phyloP scores from a whole-genome alignment of 495 filamentous ascomycete species.

The Bacidia gigantensis region DNA sequence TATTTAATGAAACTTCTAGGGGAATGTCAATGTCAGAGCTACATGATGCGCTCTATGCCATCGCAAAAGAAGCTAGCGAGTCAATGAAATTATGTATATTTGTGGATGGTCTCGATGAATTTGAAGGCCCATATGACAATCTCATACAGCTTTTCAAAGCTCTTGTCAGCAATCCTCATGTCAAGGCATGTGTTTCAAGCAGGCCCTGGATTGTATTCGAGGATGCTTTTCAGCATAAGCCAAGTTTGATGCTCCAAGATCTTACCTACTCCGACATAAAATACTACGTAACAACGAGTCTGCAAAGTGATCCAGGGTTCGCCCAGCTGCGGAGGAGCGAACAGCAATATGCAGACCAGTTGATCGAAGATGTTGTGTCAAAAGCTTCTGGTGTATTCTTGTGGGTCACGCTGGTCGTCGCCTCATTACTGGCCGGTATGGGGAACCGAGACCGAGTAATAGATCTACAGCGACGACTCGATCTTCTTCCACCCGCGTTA shows the following conservation, averaged over 20 bases:
- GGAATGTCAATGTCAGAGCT: not conserved
- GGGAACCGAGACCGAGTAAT: slow-evolving; percentile 6
- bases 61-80: not conserved
- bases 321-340: slow-evolving; percentile 1
- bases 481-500: slow-evolving; percentile 8
- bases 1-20: not conserved
- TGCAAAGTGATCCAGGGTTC: slow-evolving; percentile 13
- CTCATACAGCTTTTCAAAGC: not conserved
- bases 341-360: slow-evolving; percentile 1
- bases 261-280: slow-evolving; percentile 23
- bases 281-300: slow-evolving; percentile 14
- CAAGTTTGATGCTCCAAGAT: slow-evolving; percentile 22
- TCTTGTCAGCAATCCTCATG: not conserved
- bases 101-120: not conserved
- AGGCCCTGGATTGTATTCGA: slow-evolving; percentile 12
- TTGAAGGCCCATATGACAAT: not conserved
- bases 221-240: slow-evolving; percentile 14
- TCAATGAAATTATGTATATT: not conserved
- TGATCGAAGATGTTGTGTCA: slow-evolving; percentile 20
- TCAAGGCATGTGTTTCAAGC: slow-evolving; percentile 5
- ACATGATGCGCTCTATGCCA: not conserved
- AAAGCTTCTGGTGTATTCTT: slow-evolving; percentile 30
- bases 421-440: slow-evolving; percentile 8
- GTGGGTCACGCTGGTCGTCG: slow-evolving; percentile 22
- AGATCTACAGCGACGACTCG: slow-evolving; percentile 12